Percentiles rank a stretch among this genome's conserved stretches.
These are phyloP conservation scores for Graphilbum fragrans DNA, from an alignment of 2,329 filamentous ascomycete species.

Conservation along the genomic window DNA sequence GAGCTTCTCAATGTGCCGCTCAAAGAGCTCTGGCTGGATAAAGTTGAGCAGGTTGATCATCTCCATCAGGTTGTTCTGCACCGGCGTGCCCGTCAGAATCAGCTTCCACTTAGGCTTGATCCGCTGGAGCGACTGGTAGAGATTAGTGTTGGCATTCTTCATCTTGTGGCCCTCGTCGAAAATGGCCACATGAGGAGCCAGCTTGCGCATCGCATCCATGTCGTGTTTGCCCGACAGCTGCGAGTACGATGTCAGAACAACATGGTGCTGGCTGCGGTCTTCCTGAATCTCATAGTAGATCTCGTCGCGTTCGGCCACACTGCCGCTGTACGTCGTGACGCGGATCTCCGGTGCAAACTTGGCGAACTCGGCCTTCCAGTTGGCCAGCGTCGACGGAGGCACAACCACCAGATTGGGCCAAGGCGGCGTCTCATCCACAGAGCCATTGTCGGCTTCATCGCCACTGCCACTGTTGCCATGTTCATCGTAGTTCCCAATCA, in stretches of 20 bases:
- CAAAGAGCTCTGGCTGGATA: slow-evolving; percentile 78
- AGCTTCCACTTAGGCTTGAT: slow-evolving; percentile 77
- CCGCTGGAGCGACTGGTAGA: slow-evolving; percentile 66
- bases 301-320: slow-evolving; percentile 51
- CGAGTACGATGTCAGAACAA: slow-evolving; percentile 47
- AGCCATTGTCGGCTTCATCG: slow-evolving; percentile 6
- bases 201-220: slow-evolving; percentile 33
- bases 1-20: slow-evolving; percentile 64
- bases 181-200: slow-evolving; percentile 46
- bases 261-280: slow-evolving; percentile 51
- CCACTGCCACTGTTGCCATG: slow-evolving; percentile 4
- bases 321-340: slow-evolving; percentile 60
- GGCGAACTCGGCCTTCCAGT: slow-evolving; percentile 86
- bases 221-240: slow-evolving; percentile 43
- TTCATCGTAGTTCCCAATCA: slow-evolving; percentile 49
- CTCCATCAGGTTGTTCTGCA: slow-evolving; percentile 91
- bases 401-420: slow-evolving; percentile 79
- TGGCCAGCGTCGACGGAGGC: slow-evolving; percentile 85
- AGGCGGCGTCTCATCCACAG: slow-evolving; percentile 27
- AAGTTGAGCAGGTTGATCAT: slow-evolving; percentile 86
- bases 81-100: slow-evolving; percentile 77
- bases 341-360: slow-evolving; percentile 70
- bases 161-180: slow-evolving; percentile 93
- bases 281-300: slow-evolving; percentile 56
- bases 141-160: slow-evolving; percentile 74